Evolutionary conservation across 805 yeast species (phyloP).

Genomic region (Ogataea trehaloabstinens): DNA sequence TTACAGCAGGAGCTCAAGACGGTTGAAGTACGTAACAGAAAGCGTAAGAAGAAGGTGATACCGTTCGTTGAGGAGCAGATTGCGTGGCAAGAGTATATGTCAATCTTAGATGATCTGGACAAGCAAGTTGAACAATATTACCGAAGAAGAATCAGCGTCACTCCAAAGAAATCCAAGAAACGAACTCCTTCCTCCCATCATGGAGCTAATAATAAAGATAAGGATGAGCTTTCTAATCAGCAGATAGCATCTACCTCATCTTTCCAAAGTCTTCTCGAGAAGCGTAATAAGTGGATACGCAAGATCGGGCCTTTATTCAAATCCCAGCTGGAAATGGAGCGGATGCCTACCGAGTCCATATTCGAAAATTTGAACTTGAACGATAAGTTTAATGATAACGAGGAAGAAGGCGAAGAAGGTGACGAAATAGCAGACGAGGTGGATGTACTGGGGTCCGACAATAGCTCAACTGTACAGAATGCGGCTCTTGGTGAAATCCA

Average conservation of each 20-base stretch:
- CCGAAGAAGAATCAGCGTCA: slow-evolving; percentile 72
- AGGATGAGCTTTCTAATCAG: slow-evolving; percentile 33
- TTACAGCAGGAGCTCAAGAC: slow-evolving; percentile 67
- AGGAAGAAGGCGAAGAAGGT: slow-evolving; percentile 27
- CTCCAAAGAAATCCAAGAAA: slow-evolving; percentile 61
- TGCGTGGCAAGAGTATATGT: slow-evolving; percentile 92
- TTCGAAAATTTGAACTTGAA: slow-evolving; percentile 38
- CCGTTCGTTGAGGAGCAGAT: slow-evolving; percentile 83
- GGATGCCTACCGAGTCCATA: slow-evolving; percentile 65
- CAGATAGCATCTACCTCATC: slow-evolving; percentile 78
- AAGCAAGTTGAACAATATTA: slow-evolving; percentile 97
- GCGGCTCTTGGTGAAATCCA: slow-evolving; percentile 16
- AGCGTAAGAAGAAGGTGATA: slow-evolving; percentile 59
- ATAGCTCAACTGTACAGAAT: slow-evolving; percentile 11
- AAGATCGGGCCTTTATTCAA: slow-evolving; percentile 85
- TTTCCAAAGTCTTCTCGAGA: slow-evolving; percentile 74
- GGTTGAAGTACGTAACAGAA: slow-evolving; percentile 61
- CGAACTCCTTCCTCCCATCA: slow-evolving; percentile 25
- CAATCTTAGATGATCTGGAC: slow-evolving; percentile 88
- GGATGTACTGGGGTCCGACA: slow-evolving; percentile 18
- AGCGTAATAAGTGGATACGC: slow-evolving; percentile 82
- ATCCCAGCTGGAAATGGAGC: slow-evolving; percentile 64
- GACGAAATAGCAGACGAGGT: slow-evolving; percentile 24
- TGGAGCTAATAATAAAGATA: slow-evolving; percentile 21
- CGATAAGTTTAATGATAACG: slow-evolving; percentile 26